These are phyloP conservation scores for Asterella californica DNA, from an alignment of 225 moss, liverwort and hornwort species.

Conservation along the genomic window DNA sequence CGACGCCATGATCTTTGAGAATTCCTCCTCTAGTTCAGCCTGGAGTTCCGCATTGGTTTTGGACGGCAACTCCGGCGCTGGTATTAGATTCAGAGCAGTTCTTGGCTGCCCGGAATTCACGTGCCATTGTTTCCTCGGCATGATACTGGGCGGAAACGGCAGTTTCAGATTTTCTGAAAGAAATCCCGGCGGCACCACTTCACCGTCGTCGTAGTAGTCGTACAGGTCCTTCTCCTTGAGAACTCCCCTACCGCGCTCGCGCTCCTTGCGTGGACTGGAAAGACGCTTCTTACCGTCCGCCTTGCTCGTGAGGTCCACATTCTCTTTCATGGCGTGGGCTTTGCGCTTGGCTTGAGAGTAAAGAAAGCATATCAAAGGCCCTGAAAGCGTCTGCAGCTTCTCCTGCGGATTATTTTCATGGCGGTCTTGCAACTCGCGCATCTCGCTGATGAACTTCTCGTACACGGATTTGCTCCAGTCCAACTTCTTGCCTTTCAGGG, in stretches of 20 bases:
- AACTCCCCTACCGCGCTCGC: background rate
- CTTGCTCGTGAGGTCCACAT: background rate
- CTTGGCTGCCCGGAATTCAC: background rate
- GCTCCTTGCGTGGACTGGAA: too few relatives aligned
- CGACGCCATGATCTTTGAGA: background rate
- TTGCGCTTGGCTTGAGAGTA: slow-evolving; percentile 2
- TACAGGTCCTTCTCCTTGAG: background rate
- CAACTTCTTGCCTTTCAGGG: slow-evolving; percentile 3
- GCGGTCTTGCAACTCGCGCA: slow-evolving; percentile 5
- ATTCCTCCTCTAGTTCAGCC: background rate
- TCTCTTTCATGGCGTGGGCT: background rate
- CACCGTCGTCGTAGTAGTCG: background rate
- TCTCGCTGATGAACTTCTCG: slow-evolving; percentile 16
- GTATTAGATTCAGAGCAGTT: background rate
- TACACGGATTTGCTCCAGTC: slow-evolving; percentile 9
- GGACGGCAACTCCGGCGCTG: background rate
- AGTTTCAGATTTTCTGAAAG: background rate
- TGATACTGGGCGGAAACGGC: background rate
- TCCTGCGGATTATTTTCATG: slow-evolving; percentile 9
- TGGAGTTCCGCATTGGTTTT: background rate
- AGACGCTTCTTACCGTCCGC: too few relatives aligned
- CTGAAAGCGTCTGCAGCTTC: background rate
- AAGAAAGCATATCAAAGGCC: slow-evolving; percentile 9
- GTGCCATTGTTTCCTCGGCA: background rate
- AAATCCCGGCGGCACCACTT: background rate